Evolutionary conservation across 78 protist species (phyloP).

Genomic region (Capsaspora owczarzaki): DNA sequence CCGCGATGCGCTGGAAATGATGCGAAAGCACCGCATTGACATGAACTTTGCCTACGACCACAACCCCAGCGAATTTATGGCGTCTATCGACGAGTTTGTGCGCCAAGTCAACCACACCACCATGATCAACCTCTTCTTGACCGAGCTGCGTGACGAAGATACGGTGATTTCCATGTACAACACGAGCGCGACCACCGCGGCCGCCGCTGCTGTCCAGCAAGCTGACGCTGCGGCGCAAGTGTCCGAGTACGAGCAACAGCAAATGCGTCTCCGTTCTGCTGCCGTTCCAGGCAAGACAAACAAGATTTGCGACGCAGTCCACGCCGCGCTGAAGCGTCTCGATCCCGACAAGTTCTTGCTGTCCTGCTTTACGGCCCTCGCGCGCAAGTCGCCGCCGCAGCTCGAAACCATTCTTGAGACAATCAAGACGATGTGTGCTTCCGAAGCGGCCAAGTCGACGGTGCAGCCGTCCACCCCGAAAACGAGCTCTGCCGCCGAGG

Average conservation of each 20-base stretch:
- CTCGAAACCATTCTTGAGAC: not conserved
- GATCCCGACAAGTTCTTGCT: not conserved
- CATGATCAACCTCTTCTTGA: conserved; percentile 46
- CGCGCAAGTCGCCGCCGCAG: not conserved
- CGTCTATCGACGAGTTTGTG: conserved; percentile 35
- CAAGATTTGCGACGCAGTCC: conserved; percentile 31
- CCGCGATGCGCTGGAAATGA: not conserved
- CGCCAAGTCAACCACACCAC: conserved; percentile 26
- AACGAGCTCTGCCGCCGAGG: conserved; percentile 45
- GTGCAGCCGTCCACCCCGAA: conserved; percentile 26
- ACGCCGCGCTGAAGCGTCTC: not conserved
- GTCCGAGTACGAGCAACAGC: too few species aligned
- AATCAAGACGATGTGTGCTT: not conserved
- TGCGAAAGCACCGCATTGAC: conserved; percentile 60
- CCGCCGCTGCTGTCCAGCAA: not conserved
- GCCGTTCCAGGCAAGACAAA: conserved; percentile 13
- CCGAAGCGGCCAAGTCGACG: not conserved
- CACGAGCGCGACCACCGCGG: not conserved
- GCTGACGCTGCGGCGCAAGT: not conserved
- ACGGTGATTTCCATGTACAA: conserved; percentile 30
- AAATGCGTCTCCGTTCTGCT: too few species aligned
- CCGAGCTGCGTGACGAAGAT: conserved; percentile 44
- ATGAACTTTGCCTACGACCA: conserved; percentile 62
- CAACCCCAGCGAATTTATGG: conserved; percentile 46
- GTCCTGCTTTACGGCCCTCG: not conserved